Conservation (phyloP, 352 stramenopile genomes). For the Pythium biforme region DNA sequence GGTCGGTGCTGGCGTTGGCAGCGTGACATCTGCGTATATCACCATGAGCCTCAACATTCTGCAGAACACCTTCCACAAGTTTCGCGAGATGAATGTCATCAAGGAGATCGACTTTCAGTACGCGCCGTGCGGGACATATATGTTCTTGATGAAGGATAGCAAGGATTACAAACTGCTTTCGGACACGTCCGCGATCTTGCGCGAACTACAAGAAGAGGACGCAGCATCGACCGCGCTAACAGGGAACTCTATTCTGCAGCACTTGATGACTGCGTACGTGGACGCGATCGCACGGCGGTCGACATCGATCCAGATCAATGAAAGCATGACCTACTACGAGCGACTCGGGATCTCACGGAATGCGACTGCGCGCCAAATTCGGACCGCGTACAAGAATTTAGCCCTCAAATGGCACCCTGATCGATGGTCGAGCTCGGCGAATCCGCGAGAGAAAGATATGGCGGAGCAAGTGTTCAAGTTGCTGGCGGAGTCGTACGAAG, state of each 20-base stretch:
- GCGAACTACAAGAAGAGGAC: constrained; percentile 45
- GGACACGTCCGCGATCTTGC: constrained; percentile 39
- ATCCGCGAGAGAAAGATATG: constrained; percentile 56
- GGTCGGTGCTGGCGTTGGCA: constrained; percentile 5
- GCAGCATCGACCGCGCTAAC: constrained; percentile 56
- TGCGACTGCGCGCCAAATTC: constrained; percentile 65
- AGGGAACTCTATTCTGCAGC: constrained; percentile 74
- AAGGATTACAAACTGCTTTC: constrained; percentile 51
- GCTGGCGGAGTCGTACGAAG: constrained; percentile 81
- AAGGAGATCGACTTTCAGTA: constrained; percentile 80
- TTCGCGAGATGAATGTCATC: constrained; percentile 73
- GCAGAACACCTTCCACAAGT: constrained; percentile 79
- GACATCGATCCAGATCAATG: constrained; percentile 79
- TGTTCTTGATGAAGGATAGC: constrained; percentile 69
- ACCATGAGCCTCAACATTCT: constrained; percentile 79
- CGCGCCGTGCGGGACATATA: constrained; percentile 69
- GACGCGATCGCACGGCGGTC: constrained; percentile 65
- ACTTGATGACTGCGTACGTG: constrained; percentile 85
- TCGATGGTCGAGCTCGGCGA: constrained; percentile 53
- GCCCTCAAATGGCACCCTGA: constrained; percentile 89
- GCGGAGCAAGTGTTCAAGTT: constrained; percentile 84
- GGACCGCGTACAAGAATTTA: constrained; percentile 67
- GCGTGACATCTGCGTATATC: constrained; percentile 67
- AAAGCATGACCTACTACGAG: constrained; percentile 84
- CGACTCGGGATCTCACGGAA: constrained; percentile 66